Evolutionary conservation across 2,329 filamentous ascomycete genomes (phyloP).

Genomic region (Cladobotryum mycophilum): DNA sequence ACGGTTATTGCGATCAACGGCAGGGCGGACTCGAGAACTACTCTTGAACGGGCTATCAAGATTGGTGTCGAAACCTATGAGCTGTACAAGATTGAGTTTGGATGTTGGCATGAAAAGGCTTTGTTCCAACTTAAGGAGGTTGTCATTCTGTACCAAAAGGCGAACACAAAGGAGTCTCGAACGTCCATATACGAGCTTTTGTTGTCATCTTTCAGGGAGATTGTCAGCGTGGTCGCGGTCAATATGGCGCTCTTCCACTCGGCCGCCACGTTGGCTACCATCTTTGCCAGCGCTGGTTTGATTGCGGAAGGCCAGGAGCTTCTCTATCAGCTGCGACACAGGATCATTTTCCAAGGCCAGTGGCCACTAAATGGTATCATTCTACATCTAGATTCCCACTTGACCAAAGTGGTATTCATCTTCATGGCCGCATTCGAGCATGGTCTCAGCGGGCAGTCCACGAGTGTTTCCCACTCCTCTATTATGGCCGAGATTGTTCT

Average conservation of each 20-base stretch:
- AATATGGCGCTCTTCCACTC: conserved; percentile 44
- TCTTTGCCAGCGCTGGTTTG: conserved; percentile 38
- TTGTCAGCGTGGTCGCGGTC: conserved; percentile 28
- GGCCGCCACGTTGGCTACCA: conserved; percentile 39
- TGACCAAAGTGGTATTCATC: conserved; percentile 33
- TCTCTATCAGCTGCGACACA: conserved; percentile 42
- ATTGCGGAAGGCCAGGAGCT: conserved; percentile 34
- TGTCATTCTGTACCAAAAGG: conserved; percentile 34
- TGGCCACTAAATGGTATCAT: conserved; percentile 32
- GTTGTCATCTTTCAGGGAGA: conserved; percentile 34
- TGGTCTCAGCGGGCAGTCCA: conserved; percentile 27
- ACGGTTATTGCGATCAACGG: conserved; percentile 32
- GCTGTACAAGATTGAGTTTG: conserved; percentile 35
- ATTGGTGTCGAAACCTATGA: conserved; percentile 35
- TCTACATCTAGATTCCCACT: conserved; percentile 30
- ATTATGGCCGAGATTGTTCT: conserved; percentile 16
- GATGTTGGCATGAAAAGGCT: conserved; percentile 40
- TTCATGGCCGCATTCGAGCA: conserved; percentile 42
- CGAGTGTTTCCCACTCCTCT: conserved; percentile 33
- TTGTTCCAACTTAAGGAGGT: conserved; percentile 37
- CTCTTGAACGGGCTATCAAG: conserved; percentile 29
- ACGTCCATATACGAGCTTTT: conserved; percentile 32
- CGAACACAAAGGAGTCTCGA: conserved; percentile 32
- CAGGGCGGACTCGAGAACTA: conserved; percentile 26
- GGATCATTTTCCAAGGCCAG: conserved; percentile 36